Percentiles rank a stretch among this genome's conserved stretches.
These are phyloP conservation scores for Coriaria nepalensis DNA, from an alignment of 306 rosid species.

Conservation along the genomic window DNA sequence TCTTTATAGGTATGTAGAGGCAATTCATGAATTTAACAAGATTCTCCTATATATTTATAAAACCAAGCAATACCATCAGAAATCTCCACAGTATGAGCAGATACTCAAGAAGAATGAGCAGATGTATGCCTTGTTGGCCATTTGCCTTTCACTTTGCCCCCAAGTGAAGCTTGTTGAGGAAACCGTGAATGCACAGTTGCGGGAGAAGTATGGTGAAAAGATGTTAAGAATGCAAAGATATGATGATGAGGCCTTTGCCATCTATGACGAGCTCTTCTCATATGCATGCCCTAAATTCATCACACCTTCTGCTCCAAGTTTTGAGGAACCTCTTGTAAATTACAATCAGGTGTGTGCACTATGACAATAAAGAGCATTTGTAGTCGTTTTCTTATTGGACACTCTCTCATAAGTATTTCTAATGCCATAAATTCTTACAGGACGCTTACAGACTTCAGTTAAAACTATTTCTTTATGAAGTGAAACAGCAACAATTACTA, in stretches of 20 bases:
- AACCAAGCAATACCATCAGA: conserved; percentile 73
- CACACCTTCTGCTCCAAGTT: conserved; percentile 92
- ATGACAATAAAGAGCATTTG: not conserved
- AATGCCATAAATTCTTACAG: conserved; percentile 27
- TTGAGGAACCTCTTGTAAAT: conserved; percentile 86
- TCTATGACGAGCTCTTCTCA: conserved; percentile 94
- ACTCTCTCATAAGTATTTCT: conserved; percentile 4
- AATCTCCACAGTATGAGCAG: conserved; percentile 92
- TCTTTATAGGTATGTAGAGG: conserved; percentile 67
- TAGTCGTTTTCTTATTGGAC: not conserved
- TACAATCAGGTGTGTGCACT: conserved; percentile 65
- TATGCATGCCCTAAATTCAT: conserved; percentile 98
- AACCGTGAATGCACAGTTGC: conserved; percentile 77
- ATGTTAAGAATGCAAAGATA: conserved; percentile 87
- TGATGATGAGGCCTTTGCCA: conserved; percentile 87
- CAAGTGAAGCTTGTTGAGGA: conserved; percentile 81
- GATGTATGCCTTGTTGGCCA: conserved; percentile 96
- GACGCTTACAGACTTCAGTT: conserved; percentile 96
- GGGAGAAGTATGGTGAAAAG: conserved; percentile 95
- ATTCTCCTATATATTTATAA: conserved; percentile 69
- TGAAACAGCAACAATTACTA: conserved; percentile 86
- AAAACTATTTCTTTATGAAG: conserved; percentile 88
- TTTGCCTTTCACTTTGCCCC: conserved; percentile 85
- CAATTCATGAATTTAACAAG: conserved; percentile 82
- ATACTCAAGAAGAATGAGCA: conserved; percentile 94